Evolutionary conservation across 2,329 filamentous ascomycete species (phyloP), one percentile per base, ranked within the genome.

Genomic region (Fusarium torulosum): DNA sequence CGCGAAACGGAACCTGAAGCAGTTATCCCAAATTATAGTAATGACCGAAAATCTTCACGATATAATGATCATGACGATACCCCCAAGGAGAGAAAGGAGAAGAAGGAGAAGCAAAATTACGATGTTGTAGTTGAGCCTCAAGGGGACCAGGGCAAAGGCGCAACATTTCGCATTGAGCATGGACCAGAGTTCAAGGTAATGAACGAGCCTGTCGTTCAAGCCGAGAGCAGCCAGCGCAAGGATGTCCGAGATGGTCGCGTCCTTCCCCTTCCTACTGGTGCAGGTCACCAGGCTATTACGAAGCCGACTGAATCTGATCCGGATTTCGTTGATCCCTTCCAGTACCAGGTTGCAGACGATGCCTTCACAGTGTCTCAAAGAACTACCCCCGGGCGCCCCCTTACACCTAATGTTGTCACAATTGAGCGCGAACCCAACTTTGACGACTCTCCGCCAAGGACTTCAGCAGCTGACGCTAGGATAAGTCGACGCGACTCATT

Each of bases 401-500:
- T 84, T 61, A 85, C 83, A 6, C 86, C 84, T 8, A 79, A 79
- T 59, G 77, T 88, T 43, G 78, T 85, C 40, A 86, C 85, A 4
- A 81, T 88, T 45, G 83, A 85, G 29, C 81, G 84, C 31, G 85
- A 85, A 66, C 85, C 86, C 7, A 80, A 81, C 49, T 85, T 85
- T 67, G 79, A 81, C 10, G 74, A 79, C 41, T 72, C 75, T 20
- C 76, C 79, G 5, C 71, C 75, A 38, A 69, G 64, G 20, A 56
- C 67, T 38, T 56, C 71, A 23, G 69, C 71, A n/a, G 55, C 66
- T 14, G 73, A 77, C 6, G 74, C 77, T 51, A 78, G 84, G 35
- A 71, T 83, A 65, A 85, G 83, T 68, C 83, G 82, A 42, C 84
- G 77, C 58, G 84, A 85, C 68, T 83, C 82, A 0, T 84, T 82